phyloP scores from a whole-genome alignment of 768 basidiomycete genomes.

The Tylopilus subfusipes region DNA sequence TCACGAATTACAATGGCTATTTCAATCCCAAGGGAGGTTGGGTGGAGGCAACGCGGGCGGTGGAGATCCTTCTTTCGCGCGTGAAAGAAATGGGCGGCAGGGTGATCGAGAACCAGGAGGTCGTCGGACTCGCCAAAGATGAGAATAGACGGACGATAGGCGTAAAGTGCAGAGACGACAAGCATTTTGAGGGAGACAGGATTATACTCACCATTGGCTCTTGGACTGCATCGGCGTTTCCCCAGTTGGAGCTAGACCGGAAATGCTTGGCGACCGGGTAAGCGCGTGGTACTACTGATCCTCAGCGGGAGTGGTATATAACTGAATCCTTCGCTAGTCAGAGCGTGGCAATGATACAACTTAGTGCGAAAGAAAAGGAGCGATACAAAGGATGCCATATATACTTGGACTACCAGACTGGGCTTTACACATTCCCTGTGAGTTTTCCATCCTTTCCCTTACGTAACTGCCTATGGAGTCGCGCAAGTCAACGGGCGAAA shows the following conservation, averaged over 20 bases:
- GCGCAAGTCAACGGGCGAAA: not conserved
- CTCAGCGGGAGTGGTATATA: not conserved
- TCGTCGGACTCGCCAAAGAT: slow-evolving; percentile 44
- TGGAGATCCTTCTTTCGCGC: slow-evolving; percentile 49
- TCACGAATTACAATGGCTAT: slow-evolving; percentile 46
- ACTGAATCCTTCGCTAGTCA: slow-evolving; percentile 49
- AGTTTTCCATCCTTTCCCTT: slow-evolving; percentile 16
- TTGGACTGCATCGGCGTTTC: slow-evolving; percentile 84
- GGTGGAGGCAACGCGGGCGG: slow-evolving; percentile 72
- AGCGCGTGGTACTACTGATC: slow-evolving; percentile 13
- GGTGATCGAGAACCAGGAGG: slow-evolving; percentile 56
- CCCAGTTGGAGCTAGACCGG: slow-evolving; percentile 47
- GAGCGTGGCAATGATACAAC: slow-evolving; percentile 69
- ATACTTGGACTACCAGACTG: slow-evolving; percentile 65
- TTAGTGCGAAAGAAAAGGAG: slow-evolving; percentile 65
- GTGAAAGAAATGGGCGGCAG: slow-evolving; percentile 60
- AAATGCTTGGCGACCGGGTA: slow-evolving; percentile 80
- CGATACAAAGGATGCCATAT: slow-evolving; percentile 63
- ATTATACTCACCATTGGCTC: slow-evolving; percentile 74
- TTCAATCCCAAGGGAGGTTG: slow-evolving; percentile 80
- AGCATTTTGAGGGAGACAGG: slow-evolving; percentile 49
- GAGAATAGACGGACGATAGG: slow-evolving; percentile 46
- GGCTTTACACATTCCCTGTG: slow-evolving; percentile 85
- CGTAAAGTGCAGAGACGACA: slow-evolving; percentile 60
- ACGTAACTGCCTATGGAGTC: not conserved